Evolutionary conservation across 1,139 yeast species (phyloP), one percentile per base, ranked within the genome.

Genomic region (Candida sp.): DNA sequence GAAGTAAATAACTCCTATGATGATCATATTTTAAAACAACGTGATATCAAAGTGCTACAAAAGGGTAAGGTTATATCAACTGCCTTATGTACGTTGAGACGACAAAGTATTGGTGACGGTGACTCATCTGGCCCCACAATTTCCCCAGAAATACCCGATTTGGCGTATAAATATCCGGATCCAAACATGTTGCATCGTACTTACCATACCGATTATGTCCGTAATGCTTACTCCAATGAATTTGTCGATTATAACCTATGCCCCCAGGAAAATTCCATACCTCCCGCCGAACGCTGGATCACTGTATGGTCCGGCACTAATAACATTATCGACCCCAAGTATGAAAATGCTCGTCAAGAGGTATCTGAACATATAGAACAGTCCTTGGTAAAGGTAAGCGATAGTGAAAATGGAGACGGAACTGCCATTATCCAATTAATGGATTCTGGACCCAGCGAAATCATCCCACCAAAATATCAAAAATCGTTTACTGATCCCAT

Each of bases 1-100:
- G 66, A 72, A 23, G 89, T 87, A n/a, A 66, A 63, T 27, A 70
- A 69, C 40, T 60, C 83, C 21, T 68, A 81, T 40, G 77, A 63
- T n/a, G 61, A 55, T 4, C 58, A 49, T 1, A 52, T 47, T n/a
- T 51, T 58, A 11, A 54, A 65, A 41, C 60, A 58, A 42, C 48
- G 68, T 25, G 55, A 55, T 35, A 61, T 73, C 15, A 50, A 53
- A 36, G 70, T 59, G 11, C 42, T 48, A 3, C 79, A 73, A 49
- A 46, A 56, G n/a, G 71, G 60, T 11, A 51, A 47, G 37, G 50
- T 57, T 5, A 55, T 61, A 32, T 61, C 59, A 41, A 63, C 64
- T 2, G 70, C 74, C 9, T 49, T 66, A 43, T 62, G 66, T n/a
- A 53, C 65, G 5, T 54, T 68, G 44, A 51, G 55, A 29, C 57